Percentiles rank a stretch among this genome's conserved stretches.
Conservation (phyloP, 345 rosid genomes). For the Syzygium aqueum region DNA sequence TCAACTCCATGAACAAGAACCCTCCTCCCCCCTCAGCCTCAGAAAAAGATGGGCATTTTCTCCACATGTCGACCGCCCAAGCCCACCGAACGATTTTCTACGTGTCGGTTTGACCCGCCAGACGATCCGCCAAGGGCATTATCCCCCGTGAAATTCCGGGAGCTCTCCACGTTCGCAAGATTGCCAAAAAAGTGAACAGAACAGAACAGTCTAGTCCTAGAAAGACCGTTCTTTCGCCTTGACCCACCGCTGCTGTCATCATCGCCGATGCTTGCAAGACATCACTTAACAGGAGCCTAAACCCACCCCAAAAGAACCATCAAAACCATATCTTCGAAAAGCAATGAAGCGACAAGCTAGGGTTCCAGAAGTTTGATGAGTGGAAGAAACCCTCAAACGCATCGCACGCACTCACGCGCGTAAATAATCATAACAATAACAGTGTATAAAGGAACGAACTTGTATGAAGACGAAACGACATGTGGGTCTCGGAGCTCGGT, state of each 20-base stretch:
- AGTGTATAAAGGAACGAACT: not conserved
- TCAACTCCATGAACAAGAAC: no score
- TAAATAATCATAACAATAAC: not conserved
- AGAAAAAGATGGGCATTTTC: not conserved
- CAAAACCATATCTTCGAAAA: not conserved
- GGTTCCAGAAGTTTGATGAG: constrained; percentile 20
- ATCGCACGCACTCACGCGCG: not conserved
- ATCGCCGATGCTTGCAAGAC: not conserved
- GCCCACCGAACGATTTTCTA: not conserved
- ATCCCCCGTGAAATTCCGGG: not conserved
- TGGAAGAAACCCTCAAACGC: constrained; percentile 40
- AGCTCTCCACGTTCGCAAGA: constrained; percentile 26
- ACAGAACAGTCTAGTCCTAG: constrained; percentile 2
- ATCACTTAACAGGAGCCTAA: not conserved
- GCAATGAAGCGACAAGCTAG: not conserved
- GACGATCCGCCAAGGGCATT: not conserved
- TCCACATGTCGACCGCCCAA: not conserved
- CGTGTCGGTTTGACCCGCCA: constrained; percentile 27
- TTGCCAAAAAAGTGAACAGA: not conserved
- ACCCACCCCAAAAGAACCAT: not conserved
- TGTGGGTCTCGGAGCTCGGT: not conserved
- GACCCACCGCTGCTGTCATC: not conserved
- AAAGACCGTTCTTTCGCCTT: not conserved
- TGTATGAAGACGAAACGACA: not conserved
- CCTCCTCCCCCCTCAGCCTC: no score